These are phyloP conservation scores for Beauveria sp. DNA, from an alignment of 2,329 filamentous ascomycete species.

Conservation along the genomic window DNA sequence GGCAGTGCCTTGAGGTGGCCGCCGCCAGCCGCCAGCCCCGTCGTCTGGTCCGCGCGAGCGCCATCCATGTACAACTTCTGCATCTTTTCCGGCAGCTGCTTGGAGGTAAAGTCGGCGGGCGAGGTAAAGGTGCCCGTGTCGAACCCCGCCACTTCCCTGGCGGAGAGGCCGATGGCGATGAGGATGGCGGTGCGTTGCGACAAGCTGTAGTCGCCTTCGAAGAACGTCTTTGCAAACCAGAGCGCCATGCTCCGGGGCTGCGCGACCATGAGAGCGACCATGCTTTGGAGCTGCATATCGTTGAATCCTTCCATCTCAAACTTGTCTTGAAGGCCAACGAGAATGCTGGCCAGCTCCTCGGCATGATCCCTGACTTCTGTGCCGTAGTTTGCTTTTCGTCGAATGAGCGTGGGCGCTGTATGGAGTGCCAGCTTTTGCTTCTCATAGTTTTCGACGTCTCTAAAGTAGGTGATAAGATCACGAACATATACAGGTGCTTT, in stretches of 20 bases:
- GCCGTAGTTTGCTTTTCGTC: slow-evolving; percentile 81
- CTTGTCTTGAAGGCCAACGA: slow-evolving; percentile 78
- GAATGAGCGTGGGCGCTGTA: slow-evolving; percentile 72
- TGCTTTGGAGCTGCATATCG: slow-evolving; percentile 65
- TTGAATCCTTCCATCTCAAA: slow-evolving; percentile 75
- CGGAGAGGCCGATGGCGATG: slow-evolving; percentile 71
- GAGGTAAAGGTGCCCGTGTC: slow-evolving; percentile 47
- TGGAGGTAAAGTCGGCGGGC: slow-evolving; percentile 64
- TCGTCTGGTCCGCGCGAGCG: slow-evolving; percentile 18
- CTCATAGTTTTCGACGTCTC: slow-evolving; percentile 78
- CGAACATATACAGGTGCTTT: slow-evolving; percentile 85
- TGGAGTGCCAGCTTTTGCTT: slow-evolving; percentile 71
- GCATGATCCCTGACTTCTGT: slow-evolving; percentile 80
- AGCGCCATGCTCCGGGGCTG: slow-evolving; percentile 71
- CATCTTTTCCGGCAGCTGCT: slow-evolving; percentile 64
- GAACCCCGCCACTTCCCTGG: slow-evolving; percentile 77
- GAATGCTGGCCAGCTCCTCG: slow-evolving; percentile 67
- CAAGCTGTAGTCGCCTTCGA: slow-evolving; percentile 85
- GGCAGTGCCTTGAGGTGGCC: slow-evolving; percentile 42
- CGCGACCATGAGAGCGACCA: slow-evolving; percentile 74
- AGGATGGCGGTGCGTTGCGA: slow-evolving; percentile 77
- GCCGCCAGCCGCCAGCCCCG: slow-evolving; percentile 21
- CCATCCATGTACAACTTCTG: slow-evolving; percentile 59
- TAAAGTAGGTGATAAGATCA: slow-evolving; percentile 70
- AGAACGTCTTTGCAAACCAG: slow-evolving; percentile 80